A percentile compares a stretch with the other conserved stretches of the same genome.
These are phyloP conservation scores for Picochlorum sp. DNA, from an alignment of 139 green algal genomes.

Conservation along the genomic window DNA sequence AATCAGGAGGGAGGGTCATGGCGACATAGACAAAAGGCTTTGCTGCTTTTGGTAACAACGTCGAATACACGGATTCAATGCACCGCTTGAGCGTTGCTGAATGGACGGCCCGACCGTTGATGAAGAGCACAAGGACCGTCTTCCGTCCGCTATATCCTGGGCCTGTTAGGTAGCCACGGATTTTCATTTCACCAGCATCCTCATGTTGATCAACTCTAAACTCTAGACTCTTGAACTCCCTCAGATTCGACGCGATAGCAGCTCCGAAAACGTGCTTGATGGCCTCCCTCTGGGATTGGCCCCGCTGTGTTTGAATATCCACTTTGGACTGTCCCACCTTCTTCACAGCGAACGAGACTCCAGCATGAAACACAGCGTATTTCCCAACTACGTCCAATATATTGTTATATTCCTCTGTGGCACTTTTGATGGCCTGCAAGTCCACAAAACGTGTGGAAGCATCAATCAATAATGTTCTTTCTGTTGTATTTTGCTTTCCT, in stretches of 20 bases:
- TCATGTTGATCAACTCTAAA: background rate
- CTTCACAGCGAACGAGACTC: slow-evolving; percentile 42
- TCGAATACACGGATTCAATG: slow-evolving; percentile 66
- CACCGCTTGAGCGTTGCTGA: slow-evolving; percentile 66
- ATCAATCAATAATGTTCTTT: background rate
- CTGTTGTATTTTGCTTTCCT: background rate
- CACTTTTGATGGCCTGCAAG: slow-evolving; percentile 46
- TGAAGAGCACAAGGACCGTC: slow-evolving; percentile 81
- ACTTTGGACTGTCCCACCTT: slow-evolving; percentile 61
- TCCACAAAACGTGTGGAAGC: background rate
- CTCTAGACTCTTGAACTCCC: slow-evolving; percentile 16
- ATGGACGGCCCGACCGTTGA: slow-evolving; percentile 89
- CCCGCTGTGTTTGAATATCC: slow-evolving; percentile 61
- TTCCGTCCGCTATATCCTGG: slow-evolving; percentile 56
- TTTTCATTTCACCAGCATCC: background rate
- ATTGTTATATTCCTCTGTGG: slow-evolving; percentile 73
- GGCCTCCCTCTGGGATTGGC: slow-evolving; percentile 41
- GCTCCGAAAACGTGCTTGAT: slow-evolving; percentile 76
- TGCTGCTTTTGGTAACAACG: slow-evolving; percentile 58
- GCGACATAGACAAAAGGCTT: slow-evolving; percentile 87
- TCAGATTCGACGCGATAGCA: slow-evolving; percentile 45
- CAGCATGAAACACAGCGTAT: slow-evolving; percentile 66
- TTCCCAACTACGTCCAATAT: slow-evolving; percentile 75
- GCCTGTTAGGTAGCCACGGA: slow-evolving; percentile 59
- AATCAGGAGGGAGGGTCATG: slow-evolving; percentile 59